phyloP scores from a whole-genome alignment of 495 filamentous ascomycete species.

The Aspergillus sclerotiicarbonarius region DNA sequence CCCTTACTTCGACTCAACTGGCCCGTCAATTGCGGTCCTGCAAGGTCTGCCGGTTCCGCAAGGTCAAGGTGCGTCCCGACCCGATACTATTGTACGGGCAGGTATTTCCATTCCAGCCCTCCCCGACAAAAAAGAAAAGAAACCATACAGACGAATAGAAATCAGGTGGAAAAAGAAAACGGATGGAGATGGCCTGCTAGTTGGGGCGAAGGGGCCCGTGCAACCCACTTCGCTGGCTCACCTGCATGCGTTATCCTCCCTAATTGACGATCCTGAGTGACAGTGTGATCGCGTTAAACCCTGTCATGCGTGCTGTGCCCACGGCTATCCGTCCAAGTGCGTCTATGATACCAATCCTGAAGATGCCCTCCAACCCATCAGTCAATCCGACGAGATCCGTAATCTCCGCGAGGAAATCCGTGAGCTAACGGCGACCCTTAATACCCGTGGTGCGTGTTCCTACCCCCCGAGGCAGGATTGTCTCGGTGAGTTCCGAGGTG shows the following conservation, averaged over 20 bases:
- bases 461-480: background rate
- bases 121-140: background rate
- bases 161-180: background rate
- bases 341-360: slow-evolving; percentile 37
- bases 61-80: slow-evolving; percentile 42
- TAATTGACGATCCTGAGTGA: slow-evolving; percentile 9
- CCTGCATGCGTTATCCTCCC: background rate
- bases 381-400: slow-evolving; percentile 44
- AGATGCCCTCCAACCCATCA: slow-evolving; percentile 39
- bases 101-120: background rate
- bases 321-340: slow-evolving; percentile 47
- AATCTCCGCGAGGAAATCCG: slow-evolving; percentile 42
- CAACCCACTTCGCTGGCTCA: background rate
- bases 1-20: slow-evolving; percentile 17
- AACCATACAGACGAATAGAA: background rate
- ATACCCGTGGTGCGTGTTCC: slow-evolving; percentile 29
- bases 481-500: background rate
- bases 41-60: slow-evolving; percentile 44
- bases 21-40: slow-evolving; percentile 44
- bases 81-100: background rate
- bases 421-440: slow-evolving; percentile 30
- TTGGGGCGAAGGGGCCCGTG: background rate
- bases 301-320: slow-evolving; percentile 48
- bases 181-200: background rate
- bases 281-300: slow-evolving; percentile 48